Evolutionary conservation across 1,139 yeast species (phyloP).

Genomic region (Kodamaea derodonti): DNA sequence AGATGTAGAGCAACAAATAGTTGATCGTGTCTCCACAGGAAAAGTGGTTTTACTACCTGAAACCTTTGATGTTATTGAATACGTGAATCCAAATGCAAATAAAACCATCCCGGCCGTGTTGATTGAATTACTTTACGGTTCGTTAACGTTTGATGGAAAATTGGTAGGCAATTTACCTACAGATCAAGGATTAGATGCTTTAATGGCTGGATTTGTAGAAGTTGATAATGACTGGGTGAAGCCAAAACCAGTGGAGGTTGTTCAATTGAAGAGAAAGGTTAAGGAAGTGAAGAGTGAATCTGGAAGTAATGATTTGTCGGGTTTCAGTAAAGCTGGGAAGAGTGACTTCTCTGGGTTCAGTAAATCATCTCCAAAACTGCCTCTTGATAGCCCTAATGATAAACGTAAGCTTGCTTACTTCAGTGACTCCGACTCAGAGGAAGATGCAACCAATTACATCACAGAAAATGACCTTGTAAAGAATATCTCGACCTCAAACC

Average conservation of each 20-base stretch:
- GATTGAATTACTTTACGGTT: constrained; percentile 36
- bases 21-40: constrained; percentile 63
- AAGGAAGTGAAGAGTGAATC: constrained; percentile 5
- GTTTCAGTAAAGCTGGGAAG: constrained; percentile 15
- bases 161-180: constrained; percentile 51
- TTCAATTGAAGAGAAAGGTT: constrained; percentile 25
- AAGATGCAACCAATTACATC: constrained; percentile 22
- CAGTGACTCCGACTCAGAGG: constrained; percentile 41
- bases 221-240: constrained; percentile 41
- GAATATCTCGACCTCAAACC: constrained; percentile 22
- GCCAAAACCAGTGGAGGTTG: constrained; percentile 34
- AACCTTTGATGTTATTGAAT: constrained; percentile 48
- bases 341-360: constrained; percentile 11
- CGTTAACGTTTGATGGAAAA: constrained; percentile 46
- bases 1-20: constrained; percentile 56
- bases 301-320: constrained; percentile 6
- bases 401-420: constrained; percentile 49
- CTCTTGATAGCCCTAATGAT: not conserved
- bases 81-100: constrained; percentile 56
- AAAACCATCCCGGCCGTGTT: constrained; percentile 41
- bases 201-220: constrained; percentile 61
- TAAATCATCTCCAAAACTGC: constrained; percentile 6
- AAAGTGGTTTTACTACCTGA: constrained; percentile 43
- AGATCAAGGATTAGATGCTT: constrained; percentile 53
- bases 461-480: constrained; percentile 43